phyloP scores from a whole-genome alignment of 768 basidiomycete species.

The Dendrothele bispora region DNA sequence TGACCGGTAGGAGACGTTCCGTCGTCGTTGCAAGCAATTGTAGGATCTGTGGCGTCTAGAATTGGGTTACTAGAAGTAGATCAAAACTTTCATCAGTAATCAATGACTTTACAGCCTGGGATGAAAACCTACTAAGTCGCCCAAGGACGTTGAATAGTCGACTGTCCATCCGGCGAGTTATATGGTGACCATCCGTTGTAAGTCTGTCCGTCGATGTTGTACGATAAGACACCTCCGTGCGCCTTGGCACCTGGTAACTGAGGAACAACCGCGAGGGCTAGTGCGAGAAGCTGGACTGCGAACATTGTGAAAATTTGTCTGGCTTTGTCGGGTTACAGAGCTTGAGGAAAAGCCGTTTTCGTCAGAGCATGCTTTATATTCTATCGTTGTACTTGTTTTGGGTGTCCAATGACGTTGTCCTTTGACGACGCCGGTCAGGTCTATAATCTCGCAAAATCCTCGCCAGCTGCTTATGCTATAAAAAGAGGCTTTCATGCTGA shows the following conservation, averaged over 20 bases:
- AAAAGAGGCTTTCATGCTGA: too few species aligned
- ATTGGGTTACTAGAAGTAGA: constrained; percentile 47
- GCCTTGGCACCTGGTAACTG: constrained; percentile 35
- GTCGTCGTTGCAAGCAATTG: constrained; percentile 46
- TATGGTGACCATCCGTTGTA: constrained; percentile 46
- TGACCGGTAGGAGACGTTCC: constrained; percentile 39
- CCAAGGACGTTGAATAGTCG: constrained; percentile 44
- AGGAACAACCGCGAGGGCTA: constrained; percentile 20
- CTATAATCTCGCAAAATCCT: too few species aligned
- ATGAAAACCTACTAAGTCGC: constrained; percentile 34
- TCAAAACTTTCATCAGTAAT: neutral
- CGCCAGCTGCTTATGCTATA: too few species aligned
- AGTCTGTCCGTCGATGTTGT: constrained; percentile 35
- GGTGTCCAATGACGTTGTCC: too few species aligned
- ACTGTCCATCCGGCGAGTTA: constrained; percentile 41
- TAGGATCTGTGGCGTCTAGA: constrained; percentile 32
- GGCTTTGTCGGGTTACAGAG: too few species aligned
- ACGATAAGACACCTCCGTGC: constrained; percentile 45
- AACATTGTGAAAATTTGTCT: too few species aligned
- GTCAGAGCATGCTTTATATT: too few species aligned
- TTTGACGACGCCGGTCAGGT: too few species aligned
- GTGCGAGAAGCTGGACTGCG: constrained; percentile 18
- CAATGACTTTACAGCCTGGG: neutral
- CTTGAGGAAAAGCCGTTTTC: too few species aligned
- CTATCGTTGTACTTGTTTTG: too few species aligned